These are phyloP conservation scores for Phytophthora pseudosyringae DNA, from an alignment of 352 stramenopile genomes.

Conservation along the genomic window DNA sequence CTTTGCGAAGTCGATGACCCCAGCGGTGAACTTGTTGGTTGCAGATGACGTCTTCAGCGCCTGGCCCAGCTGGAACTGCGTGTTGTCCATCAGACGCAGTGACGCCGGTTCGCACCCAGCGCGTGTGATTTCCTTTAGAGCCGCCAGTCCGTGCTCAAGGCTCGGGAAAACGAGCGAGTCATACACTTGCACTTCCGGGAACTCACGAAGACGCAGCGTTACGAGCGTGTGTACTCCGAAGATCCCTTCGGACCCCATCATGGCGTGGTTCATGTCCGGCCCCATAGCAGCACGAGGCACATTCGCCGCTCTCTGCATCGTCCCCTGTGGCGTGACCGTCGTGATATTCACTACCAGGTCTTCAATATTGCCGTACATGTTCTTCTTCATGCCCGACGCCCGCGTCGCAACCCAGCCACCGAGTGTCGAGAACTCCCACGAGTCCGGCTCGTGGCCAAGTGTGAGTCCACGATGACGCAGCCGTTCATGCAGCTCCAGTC, in stretches of 20 bases:
- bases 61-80: constrained; percentile 94
- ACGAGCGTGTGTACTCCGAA: constrained; percentile 94
- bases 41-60: constrained; percentile 79
- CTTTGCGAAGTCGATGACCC: constrained; percentile 78
- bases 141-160: constrained; percentile 80
- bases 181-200: constrained; percentile 83
- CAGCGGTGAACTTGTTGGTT: constrained; percentile 49
- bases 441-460: constrained; percentile 94
- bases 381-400: constrained; percentile 95
- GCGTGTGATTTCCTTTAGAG: constrained; percentile 82
- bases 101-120: constrained; percentile 82
- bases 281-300: constrained; percentile 88
- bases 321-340: constrained; percentile 71
- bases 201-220: constrained; percentile 90
- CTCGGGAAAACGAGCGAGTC: constrained; percentile 92
- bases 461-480: constrained; percentile 88
- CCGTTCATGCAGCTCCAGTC: constrained; percentile 87
- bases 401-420: constrained; percentile 93
- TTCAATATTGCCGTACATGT: constrained; percentile 95
- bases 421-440: constrained; percentile 94
- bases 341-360: constrained; percentile 90
- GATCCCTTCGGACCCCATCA: constrained; percentile 94
- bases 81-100: constrained; percentile 94
- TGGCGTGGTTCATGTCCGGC: constrained; percentile 88
- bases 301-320: constrained; percentile 55